phyloP scores from a whole-genome alignment of 2,329 filamentous ascomycete species.

The Fusarium virguliforme region DNA sequence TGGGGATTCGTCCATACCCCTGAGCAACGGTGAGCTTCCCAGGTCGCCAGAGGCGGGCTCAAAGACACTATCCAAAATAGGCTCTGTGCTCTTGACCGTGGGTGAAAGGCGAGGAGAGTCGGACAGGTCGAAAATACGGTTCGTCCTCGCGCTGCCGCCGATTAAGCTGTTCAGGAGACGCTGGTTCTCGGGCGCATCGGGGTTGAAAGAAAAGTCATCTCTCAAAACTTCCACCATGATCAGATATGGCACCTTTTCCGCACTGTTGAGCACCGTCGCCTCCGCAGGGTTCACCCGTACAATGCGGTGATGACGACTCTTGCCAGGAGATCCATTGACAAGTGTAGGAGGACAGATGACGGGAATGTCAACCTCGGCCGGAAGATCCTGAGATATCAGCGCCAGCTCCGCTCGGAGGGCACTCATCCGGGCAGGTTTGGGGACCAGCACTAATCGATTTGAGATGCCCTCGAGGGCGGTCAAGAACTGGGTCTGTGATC shows the following conservation, averaged over 20 bases:
- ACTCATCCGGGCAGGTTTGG: slow-evolving; percentile 85
- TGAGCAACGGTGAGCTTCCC: slow-evolving; percentile 79
- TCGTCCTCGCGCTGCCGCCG: slow-evolving; percentile 70
- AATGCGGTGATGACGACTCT: slow-evolving; percentile 85
- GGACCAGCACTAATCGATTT: slow-evolving; percentile 85
- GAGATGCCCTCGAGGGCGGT: slow-evolving; percentile 88
- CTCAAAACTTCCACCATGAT: slow-evolving; percentile 87
- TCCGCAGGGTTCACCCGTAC: slow-evolving; percentile 88
- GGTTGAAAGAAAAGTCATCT: slow-evolving; percentile 88
- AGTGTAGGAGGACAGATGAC: slow-evolving; percentile 84
- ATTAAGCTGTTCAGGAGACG: slow-evolving; percentile 73
- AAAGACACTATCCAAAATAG: slow-evolving; percentile 80
- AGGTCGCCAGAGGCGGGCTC: slow-evolving; percentile 86
- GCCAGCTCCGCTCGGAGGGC: slow-evolving; percentile 86
- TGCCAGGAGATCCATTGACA: slow-evolving; percentile 80
- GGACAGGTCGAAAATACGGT: slow-evolving; percentile 76
- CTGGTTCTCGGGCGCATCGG: slow-evolving; percentile 80
- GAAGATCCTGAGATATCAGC: slow-evolving; percentile 84
- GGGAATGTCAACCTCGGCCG: slow-evolving; percentile 87
- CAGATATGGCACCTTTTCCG: slow-evolving; percentile 87
- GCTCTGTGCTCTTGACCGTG: slow-evolving; percentile 61
- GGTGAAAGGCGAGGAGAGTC: slow-evolving; percentile 73
- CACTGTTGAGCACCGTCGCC: slow-evolving; percentile 88
- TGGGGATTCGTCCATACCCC: slow-evolving; percentile 69
- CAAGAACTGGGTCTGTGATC: slow-evolving; percentile 85